phyloP scores from a whole-genome alignment of 306 rosid genomes.

The Datisca glomerata region DNA sequence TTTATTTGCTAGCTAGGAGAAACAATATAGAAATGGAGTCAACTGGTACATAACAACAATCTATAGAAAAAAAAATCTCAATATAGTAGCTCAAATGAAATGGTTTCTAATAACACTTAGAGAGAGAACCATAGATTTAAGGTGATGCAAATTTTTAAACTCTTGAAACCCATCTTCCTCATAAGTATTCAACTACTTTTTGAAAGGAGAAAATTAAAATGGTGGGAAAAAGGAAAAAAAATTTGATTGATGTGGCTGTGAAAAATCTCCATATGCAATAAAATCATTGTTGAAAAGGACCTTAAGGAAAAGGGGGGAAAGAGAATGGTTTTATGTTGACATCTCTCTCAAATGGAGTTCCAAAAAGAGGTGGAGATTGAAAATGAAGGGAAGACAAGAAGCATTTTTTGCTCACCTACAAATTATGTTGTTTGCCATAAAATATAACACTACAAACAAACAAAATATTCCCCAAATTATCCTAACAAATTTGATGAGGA shows the following conservation, averaged over 20 bases:
- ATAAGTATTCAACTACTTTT: too few relatives aligned
- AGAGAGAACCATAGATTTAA: too few relatives aligned
- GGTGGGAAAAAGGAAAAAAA: background rate
- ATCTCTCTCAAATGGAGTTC: slow-evolving; percentile 6
- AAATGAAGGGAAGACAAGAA: slow-evolving; percentile 4
- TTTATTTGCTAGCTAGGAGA: too few relatives aligned
- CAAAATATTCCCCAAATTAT: background rate
- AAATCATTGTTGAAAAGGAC: slow-evolving; percentile 16
- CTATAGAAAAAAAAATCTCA: too few relatives aligned
- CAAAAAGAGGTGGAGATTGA: slow-evolving; percentile 7
- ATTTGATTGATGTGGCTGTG: slow-evolving; percentile 2
- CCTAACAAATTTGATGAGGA: too few relatives aligned
- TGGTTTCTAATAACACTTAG: too few relatives aligned
- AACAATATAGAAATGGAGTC: too few relatives aligned
- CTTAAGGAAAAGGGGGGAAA: background rate
- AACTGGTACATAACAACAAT: too few relatives aligned
- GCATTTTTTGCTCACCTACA: slow-evolving; percentile 9
- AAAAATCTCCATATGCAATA: slow-evolving; percentile 5
- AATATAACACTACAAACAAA: slow-evolving; percentile 7
- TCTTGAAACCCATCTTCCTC: too few relatives aligned
- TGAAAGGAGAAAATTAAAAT: background rate
- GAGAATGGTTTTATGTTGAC: too few relatives aligned
- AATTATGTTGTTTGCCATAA: slow-evolving; percentile 14
- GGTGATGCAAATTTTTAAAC: too few relatives aligned
- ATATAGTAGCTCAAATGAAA: too few relatives aligned